A percentile compares a stretch with the other conserved stretches of the same genome.
These are phyloP conservation scores for Thermochaetoides thermophila DNA, from an alignment of 495 filamentous ascomycete species.

Conservation along the genomic window DNA sequence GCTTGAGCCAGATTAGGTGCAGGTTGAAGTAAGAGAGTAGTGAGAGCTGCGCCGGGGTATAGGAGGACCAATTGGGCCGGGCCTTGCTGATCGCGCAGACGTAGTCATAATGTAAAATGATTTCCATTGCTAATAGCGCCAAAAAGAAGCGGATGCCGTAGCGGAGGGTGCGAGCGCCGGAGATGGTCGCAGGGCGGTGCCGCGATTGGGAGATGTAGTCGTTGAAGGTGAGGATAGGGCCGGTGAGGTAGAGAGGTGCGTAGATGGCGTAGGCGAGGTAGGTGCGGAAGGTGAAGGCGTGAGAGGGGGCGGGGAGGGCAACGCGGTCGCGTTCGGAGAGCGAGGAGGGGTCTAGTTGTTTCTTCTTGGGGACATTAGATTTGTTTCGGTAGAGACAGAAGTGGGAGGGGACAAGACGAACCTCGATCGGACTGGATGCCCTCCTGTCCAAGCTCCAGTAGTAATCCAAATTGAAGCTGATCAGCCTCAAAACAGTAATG, in stretches of 20 bases:
- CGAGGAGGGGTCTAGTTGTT: constrained; percentile 72
- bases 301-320: constrained; percentile 49
- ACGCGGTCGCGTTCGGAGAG: constrained; percentile 82
- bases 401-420: constrained; percentile 31
- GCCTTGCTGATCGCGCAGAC: constrained; percentile 83
- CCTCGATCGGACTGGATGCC: constrained; percentile 63
- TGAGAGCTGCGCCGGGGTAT: constrained; percentile 76
- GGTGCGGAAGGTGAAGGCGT: constrained; percentile 65
- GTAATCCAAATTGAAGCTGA: constrained; percentile 96
- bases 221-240: constrained; percentile 94
- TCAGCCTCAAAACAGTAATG: constrained; percentile 78
- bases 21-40: constrained; percentile 95
- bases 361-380: constrained; percentile 89
- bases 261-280: constrained; percentile 84
- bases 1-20: constrained; percentile 95
- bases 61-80: constrained; percentile 59
- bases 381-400: no score
- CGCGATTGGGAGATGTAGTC: constrained; percentile 81
- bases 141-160: constrained; percentile 80
- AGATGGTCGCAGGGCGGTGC: constrained; percentile 55
- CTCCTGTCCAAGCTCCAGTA: constrained; percentile 72
- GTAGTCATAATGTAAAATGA: constrained; percentile 89
- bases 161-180: constrained; percentile 44
- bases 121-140: constrained; percentile 75
- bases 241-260: constrained; percentile 80